phyloP scores from a whole-genome alignment of 2,329 filamentous ascomycete species.

The Ceratocystis eucalypticola region DNA sequence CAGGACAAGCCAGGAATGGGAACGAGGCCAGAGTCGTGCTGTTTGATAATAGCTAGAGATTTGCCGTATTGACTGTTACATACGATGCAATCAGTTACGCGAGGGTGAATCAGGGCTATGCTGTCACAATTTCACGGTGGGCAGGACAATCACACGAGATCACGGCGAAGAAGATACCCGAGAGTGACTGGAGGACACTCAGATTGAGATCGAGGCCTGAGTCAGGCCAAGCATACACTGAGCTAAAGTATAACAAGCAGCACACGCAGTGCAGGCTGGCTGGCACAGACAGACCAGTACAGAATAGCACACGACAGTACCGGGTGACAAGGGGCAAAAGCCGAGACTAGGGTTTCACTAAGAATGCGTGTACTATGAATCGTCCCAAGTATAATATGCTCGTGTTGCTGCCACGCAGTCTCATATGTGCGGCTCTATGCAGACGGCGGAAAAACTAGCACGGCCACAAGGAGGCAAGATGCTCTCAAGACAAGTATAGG shows the following conservation, averaged over 20 bases:
- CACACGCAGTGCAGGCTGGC: not conserved
- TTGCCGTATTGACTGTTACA: not conserved
- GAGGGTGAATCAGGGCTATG: not conserved
- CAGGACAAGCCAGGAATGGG: not conserved
- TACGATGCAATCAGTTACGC: not conserved
- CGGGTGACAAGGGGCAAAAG: slow-evolving; percentile 2
- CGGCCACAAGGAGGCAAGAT: not conserved
- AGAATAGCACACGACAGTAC: not conserved
- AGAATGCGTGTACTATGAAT: not conserved
- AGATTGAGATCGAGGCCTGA: not conserved
- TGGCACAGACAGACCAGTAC: no score
- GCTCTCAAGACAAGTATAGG: not conserved
- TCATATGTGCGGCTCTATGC: slow-evolving; percentile 5
- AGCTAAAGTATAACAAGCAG: not conserved
- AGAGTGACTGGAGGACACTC: not conserved
- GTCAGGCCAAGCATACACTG: not conserved
- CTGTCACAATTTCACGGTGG: not conserved
- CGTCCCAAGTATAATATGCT: slow-evolving; percentile 6
- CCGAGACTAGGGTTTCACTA: not conserved
- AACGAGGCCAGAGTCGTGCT: not conserved
- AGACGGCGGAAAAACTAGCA: not conserved
- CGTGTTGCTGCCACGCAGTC: not conserved
- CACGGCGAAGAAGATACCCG: not conserved
- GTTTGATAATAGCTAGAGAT: not conserved
- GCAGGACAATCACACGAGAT: not conserved